These are phyloP conservation scores for Cornus suecica DNA, from an alignment of 148 eudicot species.

Conservation along the genomic window DNA sequence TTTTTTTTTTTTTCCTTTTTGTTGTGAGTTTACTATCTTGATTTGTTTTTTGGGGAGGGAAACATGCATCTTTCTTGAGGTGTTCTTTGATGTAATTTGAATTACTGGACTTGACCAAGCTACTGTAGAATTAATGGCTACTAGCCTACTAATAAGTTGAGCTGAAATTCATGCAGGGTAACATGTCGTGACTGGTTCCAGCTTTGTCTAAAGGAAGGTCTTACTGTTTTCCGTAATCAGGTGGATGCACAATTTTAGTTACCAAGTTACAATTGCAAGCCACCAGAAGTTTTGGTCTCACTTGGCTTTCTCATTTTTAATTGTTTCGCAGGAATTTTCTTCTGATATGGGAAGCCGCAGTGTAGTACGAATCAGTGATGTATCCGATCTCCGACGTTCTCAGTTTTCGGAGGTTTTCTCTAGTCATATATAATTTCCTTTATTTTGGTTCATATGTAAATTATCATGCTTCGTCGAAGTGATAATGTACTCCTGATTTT, in stretches of 20 bases:
- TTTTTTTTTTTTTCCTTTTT: neutral
- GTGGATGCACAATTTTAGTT: conserved; percentile 27
- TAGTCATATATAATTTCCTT: neutral
- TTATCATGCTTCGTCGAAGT: neutral
- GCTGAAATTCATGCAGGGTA: conserved; percentile 48
- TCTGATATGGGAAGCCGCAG: conserved; percentile 98
- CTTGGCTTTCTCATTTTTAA: conserved; percentile 2
- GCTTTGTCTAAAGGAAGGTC: conserved; percentile 97
- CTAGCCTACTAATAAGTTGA: neutral
- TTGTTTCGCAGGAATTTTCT: conserved; percentile 76
- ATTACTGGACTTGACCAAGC: neutral
- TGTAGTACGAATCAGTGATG: conserved; percentile 92
- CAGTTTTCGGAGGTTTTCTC: conserved; percentile 85
- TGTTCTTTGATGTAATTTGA: neutral
- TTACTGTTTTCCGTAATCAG: conserved; percentile 99
- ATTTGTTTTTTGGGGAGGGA: neutral
- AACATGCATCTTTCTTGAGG: neutral
- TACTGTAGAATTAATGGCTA: too few relatives aligned
- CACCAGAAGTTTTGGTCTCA: neutral
- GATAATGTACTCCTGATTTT: conserved; percentile 19
- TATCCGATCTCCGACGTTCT: conserved; percentile 79
- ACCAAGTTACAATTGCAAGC: conserved; percentile 5
- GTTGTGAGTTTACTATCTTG: too few relatives aligned
- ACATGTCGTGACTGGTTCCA: conserved; percentile 99
- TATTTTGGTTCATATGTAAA: neutral